phyloP scores from a whole-genome alignment of 139 green algal species.

The Trebouxia sp. region DNA sequence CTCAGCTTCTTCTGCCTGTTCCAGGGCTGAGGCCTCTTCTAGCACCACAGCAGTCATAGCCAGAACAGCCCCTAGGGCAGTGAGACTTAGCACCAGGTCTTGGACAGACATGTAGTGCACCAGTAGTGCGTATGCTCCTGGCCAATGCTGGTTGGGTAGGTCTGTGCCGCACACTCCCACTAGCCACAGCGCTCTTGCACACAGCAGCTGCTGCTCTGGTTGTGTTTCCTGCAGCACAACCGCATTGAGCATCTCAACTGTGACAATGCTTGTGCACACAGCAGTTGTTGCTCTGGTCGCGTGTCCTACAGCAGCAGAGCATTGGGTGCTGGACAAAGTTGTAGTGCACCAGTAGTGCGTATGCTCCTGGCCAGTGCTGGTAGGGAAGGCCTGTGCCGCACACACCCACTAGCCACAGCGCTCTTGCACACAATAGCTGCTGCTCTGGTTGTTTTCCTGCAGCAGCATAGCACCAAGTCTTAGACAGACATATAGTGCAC shows the following conservation, averaged over 20 bases:
- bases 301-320: too few species aligned
- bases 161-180: slow-evolving; percentile 71
- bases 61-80: slow-evolving; percentile 56
- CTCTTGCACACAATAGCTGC: slow-evolving; percentile 57
- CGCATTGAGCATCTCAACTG: too few species aligned
- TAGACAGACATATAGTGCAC: slow-evolving; percentile 50
- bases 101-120: slow-evolving; percentile 50
- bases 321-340: slow-evolving; percentile 60
- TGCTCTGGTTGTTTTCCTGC: slow-evolving; percentile 1
- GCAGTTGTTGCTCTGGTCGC: too few species aligned
- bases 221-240: neutral
- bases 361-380: slow-evolving; percentile 57
- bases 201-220: slow-evolving; percentile 42
- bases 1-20: slow-evolving; percentile 33
- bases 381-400: slow-evolving; percentile 63
- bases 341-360: slow-evolving; percentile 51
- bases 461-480: slow-evolving; percentile 78
- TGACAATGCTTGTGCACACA: slow-evolving; percentile 68
- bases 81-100: slow-evolving; percentile 72
- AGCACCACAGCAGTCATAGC: slow-evolving; percentile 55
- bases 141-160: slow-evolving; percentile 54
- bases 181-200: slow-evolving; percentile 75
- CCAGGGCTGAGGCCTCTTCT: slow-evolving; percentile 54
- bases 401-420: slow-evolving; percentile 78
- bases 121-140: slow-evolving; percentile 50